Evolutionary conservation across 176 grass and related monocot genomes (phyloP), one percentile per base, ranked within the genome.

Genomic region (Phoenix dactylifera): DNA sequence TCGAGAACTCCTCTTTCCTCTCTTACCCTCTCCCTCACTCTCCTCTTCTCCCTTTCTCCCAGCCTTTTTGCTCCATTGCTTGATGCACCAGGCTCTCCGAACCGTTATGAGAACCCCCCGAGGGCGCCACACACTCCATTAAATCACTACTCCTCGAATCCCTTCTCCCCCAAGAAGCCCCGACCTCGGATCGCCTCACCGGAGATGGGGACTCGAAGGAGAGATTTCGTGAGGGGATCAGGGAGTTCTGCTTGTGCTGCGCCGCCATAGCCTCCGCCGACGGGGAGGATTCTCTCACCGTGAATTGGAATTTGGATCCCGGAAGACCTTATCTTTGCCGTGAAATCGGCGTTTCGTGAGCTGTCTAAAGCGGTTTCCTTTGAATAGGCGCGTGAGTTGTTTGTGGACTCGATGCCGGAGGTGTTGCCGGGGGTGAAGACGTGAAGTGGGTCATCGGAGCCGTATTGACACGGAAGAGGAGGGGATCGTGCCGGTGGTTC

Each of bases 301-400:
- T 95, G 63, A 74, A 80, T 68, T 95, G 91, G 91, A 61, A 74
- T 78, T 68, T 95, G 91, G 91, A 61, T 95, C 22, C 71, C 77
- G 4, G 72, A 57, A 19, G 60, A 62, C 50, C 80, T 95, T 35
- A 58, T n/a, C 1, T 51, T 32, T 1, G 63, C 68, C 1, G 80
- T 79, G 0, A 72, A 80, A 16, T 54, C 19, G 1, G 68, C 66
- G 49, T 18, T 77, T 19, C 26, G 51, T 30, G 75, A 76, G 54
- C 59, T 95, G 55, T 63, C 72, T 3, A 62, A 62, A 50, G 65
- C 68, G 4, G 81, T 55, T 5, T 70, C 55, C 2, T 89, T 78
- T 55, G 69, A 12, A 20, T 78, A 65, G 14, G 78, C 66, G 23
- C 28, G 61, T 6, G 78, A 85, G 61, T 82, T 85, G 89, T 12